Evolutionary conservation across 1,139 yeast genomes (phyloP), one percentile per base, ranked within the genome.

Genomic region (Sporopachydermia cereana): DNA sequence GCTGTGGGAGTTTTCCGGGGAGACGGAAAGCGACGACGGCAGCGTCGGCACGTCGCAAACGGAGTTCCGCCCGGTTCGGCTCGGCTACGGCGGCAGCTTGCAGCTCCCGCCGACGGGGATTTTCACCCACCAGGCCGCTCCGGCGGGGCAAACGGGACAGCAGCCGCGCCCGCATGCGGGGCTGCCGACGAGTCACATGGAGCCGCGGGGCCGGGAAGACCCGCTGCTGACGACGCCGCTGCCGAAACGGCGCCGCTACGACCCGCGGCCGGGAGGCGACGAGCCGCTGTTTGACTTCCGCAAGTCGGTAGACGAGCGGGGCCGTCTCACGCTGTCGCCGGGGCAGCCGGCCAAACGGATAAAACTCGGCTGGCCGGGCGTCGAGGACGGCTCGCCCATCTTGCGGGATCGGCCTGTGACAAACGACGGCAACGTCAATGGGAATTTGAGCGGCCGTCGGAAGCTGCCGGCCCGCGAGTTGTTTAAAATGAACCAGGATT

Each of bases 401-500:
- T 20, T 34, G 22, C 9, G 39, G 22, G 39, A 34, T 12, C 18
- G 39, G 22, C 39, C 39, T 7, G n/a, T n/a, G 22, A n/a, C 5
- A 16, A n/a, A 5, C 17, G 39, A 34, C 17, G 29, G 29, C 7
- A 25, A 25, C 14, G 14, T 7, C 29, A 25, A 25, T 25, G 29
- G 29, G 29, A 25, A 25, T 25, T n/a, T n/a, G n/a, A 27, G n/a
- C n/a, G 30, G 30, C 30, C 18, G 39, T 7, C 18, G 39, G 22
- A 34, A 20, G 17, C 20, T n/a, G 12, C 18, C 22, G 12, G 9
- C 12, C 9, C 18, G 39, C 12, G 39, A 34, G 9, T n/a, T 34
- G 22, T 34, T 34, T 20, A 34, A 34, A 34, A 34, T 34, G 39
- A 34, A 34, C 17, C 12, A 34, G 22, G 39, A 34, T 34, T 34